These are phyloP conservation scores for Talaromyces sp. DNA, from an alignment of 2,329 filamentous ascomycete genomes.

Conservation along the genomic window DNA sequence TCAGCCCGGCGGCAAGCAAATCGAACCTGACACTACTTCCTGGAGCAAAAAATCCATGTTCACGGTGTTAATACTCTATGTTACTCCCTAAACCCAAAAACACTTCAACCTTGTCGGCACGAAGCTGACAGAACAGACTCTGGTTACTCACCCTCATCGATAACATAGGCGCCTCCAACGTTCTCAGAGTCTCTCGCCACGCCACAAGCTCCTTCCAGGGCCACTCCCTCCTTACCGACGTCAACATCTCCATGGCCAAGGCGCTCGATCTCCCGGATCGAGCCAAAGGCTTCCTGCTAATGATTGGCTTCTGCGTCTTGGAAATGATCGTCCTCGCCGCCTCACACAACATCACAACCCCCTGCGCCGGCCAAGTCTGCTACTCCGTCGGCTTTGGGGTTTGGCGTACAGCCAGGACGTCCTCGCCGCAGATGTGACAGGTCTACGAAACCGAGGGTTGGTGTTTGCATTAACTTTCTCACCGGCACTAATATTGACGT, in stretches of 20 bases:
- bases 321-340: slow-evolving; percentile 57
- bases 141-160: slow-evolving; percentile 22
- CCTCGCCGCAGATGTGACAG: slow-evolving; percentile 60
- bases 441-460: slow-evolving; percentile 56
- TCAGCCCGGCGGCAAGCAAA: slow-evolving; percentile 26
- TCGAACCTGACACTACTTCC: slow-evolving; percentile 22
- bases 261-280: slow-evolving; percentile 59
- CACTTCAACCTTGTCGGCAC: too few relatives aligned
- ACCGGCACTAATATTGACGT: slow-evolving; percentile 43
- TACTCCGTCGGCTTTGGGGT: slow-evolving; percentile 56
- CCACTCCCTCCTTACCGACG: slow-evolving; percentile 52
- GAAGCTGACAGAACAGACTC: slow-evolving; percentile 26
- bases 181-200: slow-evolving; percentile 35
- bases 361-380: slow-evolving; percentile 55
- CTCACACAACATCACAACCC: slow-evolving; percentile 56
- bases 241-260: slow-evolving; percentile 57
- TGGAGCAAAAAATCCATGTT: slow-evolving; percentile 41
- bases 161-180: slow-evolving; percentile 36
- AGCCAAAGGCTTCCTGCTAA: slow-evolving; percentile 51
- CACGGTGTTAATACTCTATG: slow-evolving; percentile 46
- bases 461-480: slow-evolving; percentile 56
- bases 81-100: not conserved
- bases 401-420: slow-evolving; percentile 55
- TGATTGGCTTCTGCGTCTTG: slow-evolving; percentile 42
- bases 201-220: slow-evolving; percentile 49